phyloP scores from a whole-genome alignment of 73 alveolate genomes.

The Halteria grandinella region DNA sequence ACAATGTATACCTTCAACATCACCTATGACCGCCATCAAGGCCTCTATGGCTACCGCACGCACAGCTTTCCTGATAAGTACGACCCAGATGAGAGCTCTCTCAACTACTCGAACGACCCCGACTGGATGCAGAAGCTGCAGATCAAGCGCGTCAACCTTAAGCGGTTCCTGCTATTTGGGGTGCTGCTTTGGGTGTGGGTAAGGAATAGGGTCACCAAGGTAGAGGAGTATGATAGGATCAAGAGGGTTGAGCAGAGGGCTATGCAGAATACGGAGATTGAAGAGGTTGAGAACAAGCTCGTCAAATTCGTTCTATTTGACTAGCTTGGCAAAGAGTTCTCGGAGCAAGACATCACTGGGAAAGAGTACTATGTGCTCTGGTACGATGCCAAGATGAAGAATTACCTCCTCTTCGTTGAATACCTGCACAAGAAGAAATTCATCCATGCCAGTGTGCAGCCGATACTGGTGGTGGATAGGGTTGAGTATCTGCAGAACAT shows the following conservation, averaged over 20 bases:
- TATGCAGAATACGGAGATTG: constrained; percentile 47
- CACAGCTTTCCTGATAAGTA: constrained; percentile 26
- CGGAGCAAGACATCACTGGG: not conserved
- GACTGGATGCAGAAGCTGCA: constrained; percentile 28
- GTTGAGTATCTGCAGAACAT: constrained; percentile 38
- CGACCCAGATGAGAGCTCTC: not conserved
- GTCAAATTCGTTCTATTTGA: not conserved
- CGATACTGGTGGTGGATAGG: constrained; percentile 50
- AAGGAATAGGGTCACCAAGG: not conserved
- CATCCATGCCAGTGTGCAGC: not conserved
- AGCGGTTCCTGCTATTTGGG: not conserved
- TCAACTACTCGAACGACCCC: constrained; percentile 45
- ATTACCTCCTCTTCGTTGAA: constrained; percentile 43
- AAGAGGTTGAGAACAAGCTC: constrained; percentile 16
- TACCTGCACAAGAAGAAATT: constrained; percentile 35
- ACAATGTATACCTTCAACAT: constrained; percentile 46
- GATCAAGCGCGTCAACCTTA: not conserved
- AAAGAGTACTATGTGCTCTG: constrained; percentile 39
- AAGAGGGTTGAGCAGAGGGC: constrained; percentile 37
- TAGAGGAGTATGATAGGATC: constrained; percentile 14
- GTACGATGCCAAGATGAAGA: constrained; percentile 67
- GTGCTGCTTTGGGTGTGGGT: not conserved
- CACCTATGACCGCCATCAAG: constrained; percentile 53
- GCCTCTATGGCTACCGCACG: constrained; percentile 2
- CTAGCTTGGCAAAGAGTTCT: not conserved